phyloP scores from a whole-genome alignment of 1,284 basidiomycete species.

The Vanrija humicola region DNA sequence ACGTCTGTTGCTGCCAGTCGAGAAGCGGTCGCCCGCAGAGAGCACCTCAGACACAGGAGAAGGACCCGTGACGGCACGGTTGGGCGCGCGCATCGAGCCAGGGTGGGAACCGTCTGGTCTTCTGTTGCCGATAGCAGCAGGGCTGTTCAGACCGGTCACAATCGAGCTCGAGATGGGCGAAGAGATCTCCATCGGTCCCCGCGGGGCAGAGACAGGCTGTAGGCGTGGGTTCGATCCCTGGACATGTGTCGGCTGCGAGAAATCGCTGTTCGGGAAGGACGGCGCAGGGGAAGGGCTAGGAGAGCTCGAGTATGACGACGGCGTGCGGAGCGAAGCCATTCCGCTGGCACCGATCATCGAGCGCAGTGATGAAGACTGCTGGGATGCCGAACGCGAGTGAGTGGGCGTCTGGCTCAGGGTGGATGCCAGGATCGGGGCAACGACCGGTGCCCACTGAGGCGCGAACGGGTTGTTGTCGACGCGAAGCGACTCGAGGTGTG shows the following conservation, averaged over 20 bases:
- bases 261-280: background rate
- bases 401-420: constrained; percentile 5
- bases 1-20: constrained; percentile 2
- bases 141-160: background rate
- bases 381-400: constrained; percentile 8
- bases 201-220: background rate
- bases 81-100: background rate
- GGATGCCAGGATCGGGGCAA: constrained; percentile 59
- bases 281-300: background rate
- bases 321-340: constrained; percentile 1
- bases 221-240: background rate
- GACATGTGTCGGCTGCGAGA: background rate
- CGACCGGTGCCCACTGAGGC: constrained; percentile 81
- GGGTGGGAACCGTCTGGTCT: constrained; percentile 1
- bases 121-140: background rate
- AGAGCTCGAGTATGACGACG: background rate
- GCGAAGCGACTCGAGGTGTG: constrained; percentile 75
- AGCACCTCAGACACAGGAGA: constrained; percentile 3
- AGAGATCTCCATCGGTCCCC: too few relatives aligned
- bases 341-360: background rate
- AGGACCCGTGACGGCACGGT: constrained; percentile 8
- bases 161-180: too few relatives aligned
- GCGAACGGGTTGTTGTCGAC: constrained; percentile 93
- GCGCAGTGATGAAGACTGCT: background rate
- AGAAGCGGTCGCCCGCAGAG: constrained; percentile 1